phyloP scores from a whole-genome alignment of 2,329 filamentous ascomycete genomes.

The Ceratocystis lukuohia region DNA sequence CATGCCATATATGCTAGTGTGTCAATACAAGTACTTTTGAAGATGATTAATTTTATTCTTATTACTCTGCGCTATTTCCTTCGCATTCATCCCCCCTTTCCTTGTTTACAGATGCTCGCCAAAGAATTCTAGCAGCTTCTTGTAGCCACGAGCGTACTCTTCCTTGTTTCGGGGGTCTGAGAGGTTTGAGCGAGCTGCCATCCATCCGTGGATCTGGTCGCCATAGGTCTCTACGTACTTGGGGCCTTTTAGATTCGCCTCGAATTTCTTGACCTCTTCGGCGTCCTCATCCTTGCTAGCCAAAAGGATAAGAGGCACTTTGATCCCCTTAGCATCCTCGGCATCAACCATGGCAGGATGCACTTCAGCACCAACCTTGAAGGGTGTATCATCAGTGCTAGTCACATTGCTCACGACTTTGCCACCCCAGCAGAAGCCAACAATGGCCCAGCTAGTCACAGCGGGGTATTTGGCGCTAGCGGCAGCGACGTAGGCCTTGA shows the following conservation, averaged over 20 bases:
- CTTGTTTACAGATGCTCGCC: constrained; percentile 34
- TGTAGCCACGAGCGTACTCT: constrained; percentile 50
- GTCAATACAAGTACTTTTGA: neutral
- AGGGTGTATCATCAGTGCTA: constrained; percentile 32
- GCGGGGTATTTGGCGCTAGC: constrained; percentile 38
- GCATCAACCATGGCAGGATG: constrained; percentile 54
- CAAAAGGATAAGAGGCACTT: constrained; percentile 47
- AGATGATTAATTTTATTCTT: neutral
- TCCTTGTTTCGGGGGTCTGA: constrained; percentile 42
- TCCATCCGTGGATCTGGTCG: constrained; percentile 61
- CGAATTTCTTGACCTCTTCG: constrained; percentile 43
- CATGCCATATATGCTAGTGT: neutral
- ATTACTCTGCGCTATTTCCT: neutral
- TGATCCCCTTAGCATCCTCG: constrained; percentile 45
- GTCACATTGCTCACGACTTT: constrained; percentile 46
- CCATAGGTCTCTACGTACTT: constrained; percentile 53
- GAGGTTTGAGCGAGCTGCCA: constrained; percentile 52
- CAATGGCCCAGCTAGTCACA: constrained; percentile 45
- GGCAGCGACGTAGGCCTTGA: constrained; percentile 43
- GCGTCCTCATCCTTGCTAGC: constrained; percentile 52
- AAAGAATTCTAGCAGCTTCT: constrained; percentile 46
- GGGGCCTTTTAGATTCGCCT: constrained; percentile 38
- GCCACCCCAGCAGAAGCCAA: constrained; percentile 60
- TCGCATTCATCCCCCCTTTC: neutral
- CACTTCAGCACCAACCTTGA: constrained; percentile 39